phyloP scores from a whole-genome alignment of 148 eudicot species.

The Vaccinium myrtillus region DNA sequence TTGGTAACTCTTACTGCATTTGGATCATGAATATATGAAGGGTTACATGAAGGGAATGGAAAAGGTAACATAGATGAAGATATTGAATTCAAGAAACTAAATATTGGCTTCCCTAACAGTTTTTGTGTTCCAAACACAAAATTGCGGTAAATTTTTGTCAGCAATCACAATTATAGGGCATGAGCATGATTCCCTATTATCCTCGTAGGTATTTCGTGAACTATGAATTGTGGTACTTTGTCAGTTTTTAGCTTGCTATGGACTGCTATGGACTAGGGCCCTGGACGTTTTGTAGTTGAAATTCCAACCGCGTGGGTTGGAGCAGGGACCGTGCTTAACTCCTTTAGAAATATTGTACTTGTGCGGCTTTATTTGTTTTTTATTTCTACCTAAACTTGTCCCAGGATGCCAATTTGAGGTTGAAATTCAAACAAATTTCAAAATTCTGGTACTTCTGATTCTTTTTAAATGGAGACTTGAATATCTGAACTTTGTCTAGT shows the following conservation, averaged over 20 bases:
- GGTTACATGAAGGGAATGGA: not conserved
- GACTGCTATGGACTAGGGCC: slow-evolving; percentile 10
- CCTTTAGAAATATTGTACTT: not conserved
- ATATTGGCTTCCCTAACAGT: not conserved
- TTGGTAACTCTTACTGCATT: slow-evolving; percentile 25
- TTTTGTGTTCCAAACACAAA: not conserved
- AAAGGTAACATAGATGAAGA: not conserved
- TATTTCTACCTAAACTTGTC: not conserved
- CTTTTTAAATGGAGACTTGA: not conserved
- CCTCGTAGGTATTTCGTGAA: not conserved
- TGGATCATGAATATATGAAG: not conserved
- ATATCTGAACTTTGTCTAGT: not conserved
- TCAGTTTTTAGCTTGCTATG: slow-evolving; percentile 2
- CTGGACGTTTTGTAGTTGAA: not conserved
- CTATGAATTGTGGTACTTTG: not conserved
- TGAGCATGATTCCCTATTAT: not conserved
- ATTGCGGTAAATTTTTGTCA: not conserved
- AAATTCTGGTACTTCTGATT: not conserved
- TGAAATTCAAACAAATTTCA: not conserved
- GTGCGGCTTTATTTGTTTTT: not conserved
- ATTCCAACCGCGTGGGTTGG: not conserved
- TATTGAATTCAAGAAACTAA: not conserved
- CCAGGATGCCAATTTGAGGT: slow-evolving; percentile 4
- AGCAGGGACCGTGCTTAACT: not conserved
- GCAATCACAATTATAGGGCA: not conserved